phyloP scores from a whole-genome alignment of 805 yeast genomes.

The Pichia membranifaciens region DNA sequence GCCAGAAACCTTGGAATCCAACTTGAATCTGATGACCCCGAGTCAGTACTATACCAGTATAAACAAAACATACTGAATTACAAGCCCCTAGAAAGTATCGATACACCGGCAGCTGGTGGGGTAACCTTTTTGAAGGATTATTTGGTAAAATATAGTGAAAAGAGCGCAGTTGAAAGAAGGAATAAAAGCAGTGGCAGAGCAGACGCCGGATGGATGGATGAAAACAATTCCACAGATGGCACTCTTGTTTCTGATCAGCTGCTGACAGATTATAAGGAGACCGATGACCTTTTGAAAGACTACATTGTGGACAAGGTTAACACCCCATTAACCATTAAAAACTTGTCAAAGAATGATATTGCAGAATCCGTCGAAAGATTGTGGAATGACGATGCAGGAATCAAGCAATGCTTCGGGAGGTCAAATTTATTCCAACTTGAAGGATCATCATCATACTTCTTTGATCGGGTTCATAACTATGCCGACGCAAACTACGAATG shows the following conservation, averaged over 20 bases:
- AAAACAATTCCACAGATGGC: slow-evolving; percentile 8
- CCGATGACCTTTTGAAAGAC: slow-evolving; percentile 13
- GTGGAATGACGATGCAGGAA: slow-evolving; percentile 70
- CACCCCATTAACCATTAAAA: slow-evolving; percentile 5
- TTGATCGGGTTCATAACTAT: slow-evolving; percentile 63
- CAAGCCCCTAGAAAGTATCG: slow-evolving; percentile 55
- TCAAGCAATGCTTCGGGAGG: slow-evolving; percentile 48
- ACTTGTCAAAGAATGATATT: slow-evolving; percentile 40
- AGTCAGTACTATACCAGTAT: slow-evolving; percentile 39
- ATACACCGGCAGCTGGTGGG: slow-evolving; percentile 64
- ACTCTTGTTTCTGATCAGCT: slow-evolving; percentile 6
- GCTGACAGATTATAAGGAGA: slow-evolving; percentile 14
- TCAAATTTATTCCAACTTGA: slow-evolving; percentile 82
- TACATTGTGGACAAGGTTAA: slow-evolving; percentile 16
- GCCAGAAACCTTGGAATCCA: slow-evolving; percentile 61
- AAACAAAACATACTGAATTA: slow-evolving; percentile 50
- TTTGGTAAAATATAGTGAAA: slow-evolving; percentile 54
- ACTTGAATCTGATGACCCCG: slow-evolving; percentile 58
- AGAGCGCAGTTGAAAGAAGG: slow-evolving; percentile 46
- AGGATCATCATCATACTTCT: slow-evolving; percentile 75
- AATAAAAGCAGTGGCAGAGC: slow-evolving; percentile 51
- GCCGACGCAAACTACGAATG: slow-evolving; percentile 63
- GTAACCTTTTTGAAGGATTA: slow-evolving; percentile 56
- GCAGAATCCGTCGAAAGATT: slow-evolving; percentile 64
- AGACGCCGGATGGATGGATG: slow-evolving; percentile 30